These are phyloP conservation scores for Eragrostis tef DNA, from an alignment of 202 grass and related monocot species.

Conservation along the genomic window DNA sequence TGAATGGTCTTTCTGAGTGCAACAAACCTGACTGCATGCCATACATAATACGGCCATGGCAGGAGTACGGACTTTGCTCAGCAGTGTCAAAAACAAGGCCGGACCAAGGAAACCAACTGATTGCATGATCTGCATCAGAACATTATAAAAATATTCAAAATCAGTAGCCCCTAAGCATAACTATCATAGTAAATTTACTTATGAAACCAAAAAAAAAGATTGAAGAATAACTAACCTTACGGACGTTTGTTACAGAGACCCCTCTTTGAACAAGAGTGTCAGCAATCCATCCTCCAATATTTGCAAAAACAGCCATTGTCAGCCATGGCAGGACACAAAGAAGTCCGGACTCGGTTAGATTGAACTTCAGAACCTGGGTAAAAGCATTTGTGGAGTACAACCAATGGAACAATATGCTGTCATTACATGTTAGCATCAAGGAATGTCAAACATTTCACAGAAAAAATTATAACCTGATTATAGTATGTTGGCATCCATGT, in stretches of 20 bases:
- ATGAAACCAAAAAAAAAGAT: not conserved
- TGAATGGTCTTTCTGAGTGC: constrained; percentile 29
- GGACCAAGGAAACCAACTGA: constrained; percentile 96
- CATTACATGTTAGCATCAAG: constrained; percentile 26
- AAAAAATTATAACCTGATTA: constrained; percentile 71
- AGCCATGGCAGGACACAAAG: constrained; percentile 95
- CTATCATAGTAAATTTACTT: not conserved
- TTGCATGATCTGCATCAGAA: constrained; percentile 83
- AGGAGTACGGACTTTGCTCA: constrained; percentile 77
- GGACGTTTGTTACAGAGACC: constrained; percentile 83
- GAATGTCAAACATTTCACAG: constrained; percentile 30
- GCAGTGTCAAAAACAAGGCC: constrained; percentile 84
- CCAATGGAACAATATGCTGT: constrained; percentile 14
- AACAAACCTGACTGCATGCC: constrained; percentile 96
- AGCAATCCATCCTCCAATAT: constrained; percentile 96
- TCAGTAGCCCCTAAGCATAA: constrained; percentile 16
- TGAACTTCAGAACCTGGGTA: constrained; percentile 92
- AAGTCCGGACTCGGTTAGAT: constrained; percentile 90
- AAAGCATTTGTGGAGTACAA: constrained; percentile 34
- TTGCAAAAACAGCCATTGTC: constrained; percentile 95
- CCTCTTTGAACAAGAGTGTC: constrained; percentile 87
- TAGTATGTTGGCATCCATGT: constrained; percentile 99
- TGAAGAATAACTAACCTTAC: constrained; percentile 69
- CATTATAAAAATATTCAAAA: constrained; percentile 26
- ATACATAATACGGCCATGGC: constrained; percentile 89